These are phyloP conservation scores for Picea engelmannii DNA, from an alignment of 83 land plant species.

Conservation along the genomic window DNA sequence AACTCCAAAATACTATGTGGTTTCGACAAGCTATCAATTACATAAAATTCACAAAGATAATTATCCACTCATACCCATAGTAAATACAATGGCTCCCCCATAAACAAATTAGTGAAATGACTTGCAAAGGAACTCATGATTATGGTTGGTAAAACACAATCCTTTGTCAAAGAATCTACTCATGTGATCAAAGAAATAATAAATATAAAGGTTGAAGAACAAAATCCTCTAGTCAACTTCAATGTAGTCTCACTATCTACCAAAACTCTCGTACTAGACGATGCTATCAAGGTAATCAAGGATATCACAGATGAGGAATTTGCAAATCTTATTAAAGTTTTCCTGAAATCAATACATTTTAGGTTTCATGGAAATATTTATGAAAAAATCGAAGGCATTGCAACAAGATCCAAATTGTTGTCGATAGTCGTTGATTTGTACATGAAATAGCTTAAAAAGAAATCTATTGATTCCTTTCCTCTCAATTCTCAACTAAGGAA, in stretches of 20 bases:
- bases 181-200: neutral
- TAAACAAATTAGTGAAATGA: too few species aligned
- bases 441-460: neutral
- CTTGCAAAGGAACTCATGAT: too few species aligned
- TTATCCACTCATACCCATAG: too few species aligned
- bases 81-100: too few species aligned
- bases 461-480: neutral
- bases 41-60: too few species aligned
- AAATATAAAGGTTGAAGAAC: neutral
- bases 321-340: neutral
- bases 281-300: neutral
- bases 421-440: neutral
- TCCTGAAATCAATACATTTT: neutral
- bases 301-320: neutral
- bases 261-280: neutral
- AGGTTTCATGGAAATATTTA: neutral
- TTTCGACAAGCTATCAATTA: too few species aligned
- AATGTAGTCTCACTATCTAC: neutral
- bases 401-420: neutral
- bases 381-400: neutral
- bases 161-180: neutral
- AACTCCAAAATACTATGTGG: too few species aligned
- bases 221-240: neutral
- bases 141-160: too few species aligned
- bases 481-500: neutral